Base-by-base conservation (phyloP, 2,329 filamentous ascomycete species). In the Erysiphe neolycopersici region DNA sequence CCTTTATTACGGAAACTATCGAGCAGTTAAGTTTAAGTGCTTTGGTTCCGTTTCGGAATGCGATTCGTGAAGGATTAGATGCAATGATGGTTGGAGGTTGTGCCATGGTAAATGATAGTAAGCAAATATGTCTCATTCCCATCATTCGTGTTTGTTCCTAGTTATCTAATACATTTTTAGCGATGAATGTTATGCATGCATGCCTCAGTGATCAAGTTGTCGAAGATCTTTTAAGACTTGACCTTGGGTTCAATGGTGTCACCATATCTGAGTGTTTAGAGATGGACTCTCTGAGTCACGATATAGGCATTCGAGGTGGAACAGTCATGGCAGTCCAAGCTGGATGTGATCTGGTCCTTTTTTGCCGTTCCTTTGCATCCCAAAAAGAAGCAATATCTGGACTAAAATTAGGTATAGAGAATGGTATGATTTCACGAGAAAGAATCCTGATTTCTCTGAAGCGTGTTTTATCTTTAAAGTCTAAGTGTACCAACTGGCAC, bases 241-340 rank as follows among this genome's bases (percentile, higher is more conserved):
- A 94, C 50, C 69, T 95, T 19, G 79, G 79, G 2, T 95, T 95
- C 53, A 72, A 82, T 42, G 87, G 87, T 1, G 85, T 95, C 2
- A 84, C 89, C 19, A 83, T 95, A 42, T 94, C 85, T 0, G 87
- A 95, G 56, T 95, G 87, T 51, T 63, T 95, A 8, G 87, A 94
- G 58, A 95, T 95, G 87, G 85, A 94, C 55, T 84, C 85, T 0
- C 68, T 95, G 9, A 89, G 83, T 49, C 82, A 92, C 55, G 91
- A 94, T 53, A 89, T 95, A 42, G 87, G 87, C n/a, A 84, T 98
- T 16, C 84, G 87, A 51, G 87, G 89, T 36, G 89, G 89, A 12
- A 93, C 87, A 0, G 83, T 95, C 52, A 94, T 94, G 84, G 89
- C 89, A 3, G 81, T 94, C 42, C 89, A 93, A 58, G 87, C 89